phyloP scores from a whole-genome alignment of 768 basidiomycete species.

The Termitomyces sp. region DNA sequence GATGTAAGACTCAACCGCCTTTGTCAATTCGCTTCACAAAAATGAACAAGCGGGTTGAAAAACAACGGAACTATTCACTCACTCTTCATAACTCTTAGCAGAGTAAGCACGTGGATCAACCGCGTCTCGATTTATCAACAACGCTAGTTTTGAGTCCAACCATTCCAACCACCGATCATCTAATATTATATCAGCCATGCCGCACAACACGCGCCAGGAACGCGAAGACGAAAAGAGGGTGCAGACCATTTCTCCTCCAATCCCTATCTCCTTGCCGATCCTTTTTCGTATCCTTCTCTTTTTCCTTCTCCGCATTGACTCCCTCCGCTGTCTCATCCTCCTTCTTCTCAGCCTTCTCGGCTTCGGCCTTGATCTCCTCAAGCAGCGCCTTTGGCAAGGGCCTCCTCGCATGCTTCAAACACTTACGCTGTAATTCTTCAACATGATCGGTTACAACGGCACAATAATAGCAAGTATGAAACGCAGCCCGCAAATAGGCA shows the following conservation, averaged over 20 bases:
- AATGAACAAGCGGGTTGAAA: conserved; percentile 6
- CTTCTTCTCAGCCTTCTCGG: conserved; percentile 43
- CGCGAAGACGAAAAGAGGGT: background rate
- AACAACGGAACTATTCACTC: conserved; percentile 14
- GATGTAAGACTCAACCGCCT: conserved; percentile 71
- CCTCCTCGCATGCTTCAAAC: conserved; percentile 86
- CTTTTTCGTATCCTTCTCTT: conserved; percentile 24
- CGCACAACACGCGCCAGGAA: background rate
- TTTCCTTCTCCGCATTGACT: conserved; percentile 23
- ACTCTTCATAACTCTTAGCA: conserved; percentile 90
- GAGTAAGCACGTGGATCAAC: conserved; percentile 87
- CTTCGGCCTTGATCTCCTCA: conserved; percentile 56
- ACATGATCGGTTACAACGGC: conserved; percentile 85
- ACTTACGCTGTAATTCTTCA: conserved; percentile 94
- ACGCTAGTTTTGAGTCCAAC: conserved; percentile 80
- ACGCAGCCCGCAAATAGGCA: conserved; percentile 88
- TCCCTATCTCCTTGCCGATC: conserved; percentile 29
- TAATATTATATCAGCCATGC: conserved; percentile 18
- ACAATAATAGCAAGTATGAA: conserved; percentile 98
- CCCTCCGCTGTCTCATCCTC: conserved; percentile 29
- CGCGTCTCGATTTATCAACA: conserved; percentile 70
- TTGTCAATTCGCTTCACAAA: conserved; percentile 67
- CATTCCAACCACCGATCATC: conserved; percentile 89
- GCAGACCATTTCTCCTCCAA: conserved; percentile 62
- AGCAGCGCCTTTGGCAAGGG: conserved; percentile 55